Evolutionary conservation across 495 filamentous ascomycete species (phyloP).

Genomic region (Aspergillus egyptiacus): DNA sequence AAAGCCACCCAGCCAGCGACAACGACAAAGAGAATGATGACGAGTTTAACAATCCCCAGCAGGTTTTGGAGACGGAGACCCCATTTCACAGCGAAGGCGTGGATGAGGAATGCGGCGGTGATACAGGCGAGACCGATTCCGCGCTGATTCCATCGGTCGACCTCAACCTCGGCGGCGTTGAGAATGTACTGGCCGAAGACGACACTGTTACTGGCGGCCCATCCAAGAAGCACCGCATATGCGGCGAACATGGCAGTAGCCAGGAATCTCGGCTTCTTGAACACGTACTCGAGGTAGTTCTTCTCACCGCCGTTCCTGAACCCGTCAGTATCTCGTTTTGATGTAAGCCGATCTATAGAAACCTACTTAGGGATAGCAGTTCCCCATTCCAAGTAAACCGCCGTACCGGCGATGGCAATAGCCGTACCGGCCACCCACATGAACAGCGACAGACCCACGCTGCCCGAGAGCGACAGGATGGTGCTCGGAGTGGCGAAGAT

Average conservation of each 20-base stretch:
- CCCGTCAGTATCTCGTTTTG: not conserved
- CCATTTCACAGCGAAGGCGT: conserved; percentile 58
- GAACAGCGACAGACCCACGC: conserved; percentile 46
- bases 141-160: conserved; percentile 62
- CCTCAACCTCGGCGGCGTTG: conserved; percentile 52
- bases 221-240: conserved; percentile 51
- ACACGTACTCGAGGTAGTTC: conserved; percentile 65
- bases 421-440: conserved; percentile 49
- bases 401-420: conserved; percentile 45
- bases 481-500: conserved; percentile 58
- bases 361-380: conserved; percentile 44
- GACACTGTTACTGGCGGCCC: conserved; percentile 57
- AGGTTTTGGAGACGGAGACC: conserved; percentile 61
- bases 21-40: conserved; percentile 61
- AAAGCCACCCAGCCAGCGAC: conserved; percentile 60
- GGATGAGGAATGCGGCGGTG: conserved; percentile 56
- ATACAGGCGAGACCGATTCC: conserved; percentile 62
- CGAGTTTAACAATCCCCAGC: conserved; percentile 61
- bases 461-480: conserved; percentile 49
- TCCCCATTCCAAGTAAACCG: conserved; percentile 52
- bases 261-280: conserved; percentile 57
- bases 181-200: conserved; percentile 68
- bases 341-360: not conserved
- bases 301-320: conserved; percentile 61
- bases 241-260: conserved; percentile 58